Conservation (phyloP, 805 yeast species). For the Hanseniaspora guilliermondii region DNA sequence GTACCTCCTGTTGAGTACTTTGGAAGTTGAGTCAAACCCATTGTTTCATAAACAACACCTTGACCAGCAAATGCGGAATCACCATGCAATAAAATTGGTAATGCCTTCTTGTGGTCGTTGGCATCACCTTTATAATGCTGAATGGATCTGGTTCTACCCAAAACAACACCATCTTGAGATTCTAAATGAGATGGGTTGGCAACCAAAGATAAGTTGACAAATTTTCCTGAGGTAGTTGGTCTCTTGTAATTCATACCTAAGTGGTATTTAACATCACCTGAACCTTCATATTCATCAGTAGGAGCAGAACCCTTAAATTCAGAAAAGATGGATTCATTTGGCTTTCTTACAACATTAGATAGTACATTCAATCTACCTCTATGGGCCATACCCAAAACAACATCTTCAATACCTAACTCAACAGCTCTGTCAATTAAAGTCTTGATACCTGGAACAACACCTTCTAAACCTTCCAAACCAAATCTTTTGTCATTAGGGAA, state of each 20-base stretch:
- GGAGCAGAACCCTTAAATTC: slow-evolving; percentile 81
- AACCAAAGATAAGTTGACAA: slow-evolving; percentile 85
- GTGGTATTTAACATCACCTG: slow-evolving; percentile 98
- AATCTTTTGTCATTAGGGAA: slow-evolving; percentile 98
- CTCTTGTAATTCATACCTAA: slow-evolving; percentile 98
- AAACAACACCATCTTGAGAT: slow-evolving; percentile 97
- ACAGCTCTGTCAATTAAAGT: slow-evolving; percentile 88
- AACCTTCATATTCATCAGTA: slow-evolving; percentile 69
- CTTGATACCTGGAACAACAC: slow-evolving; percentile 93
- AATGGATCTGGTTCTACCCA: slow-evolving; percentile 94
- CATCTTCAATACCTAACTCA: slow-evolving; percentile 84
- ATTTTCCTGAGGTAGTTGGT: slow-evolving; percentile 97
- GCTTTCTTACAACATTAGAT: slow-evolving; percentile 96
- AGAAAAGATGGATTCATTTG: slow-evolving; percentile 92
- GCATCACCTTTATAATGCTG: slow-evolving; percentile 84
- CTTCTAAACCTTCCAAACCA: slow-evolving; percentile 97
- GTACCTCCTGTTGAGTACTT: slow-evolving; percentile 98
- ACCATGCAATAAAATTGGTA: slow-evolving; percentile 91
- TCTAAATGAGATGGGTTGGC: slow-evolving; percentile 99
- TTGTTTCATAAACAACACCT: slow-evolving; percentile 97
- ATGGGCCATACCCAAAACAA: slow-evolving; percentile 98
- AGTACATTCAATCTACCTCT: slow-evolving; percentile 97
- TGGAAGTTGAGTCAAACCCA: slow-evolving; percentile 86
- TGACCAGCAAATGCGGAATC: slow-evolving; percentile 98
- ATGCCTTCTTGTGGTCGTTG: slow-evolving; percentile 70